Evolutionary conservation across 140 eudicot genomes (phyloP), one percentile per base, ranked within the genome.

Genomic region (Cichorium intybus): DNA sequence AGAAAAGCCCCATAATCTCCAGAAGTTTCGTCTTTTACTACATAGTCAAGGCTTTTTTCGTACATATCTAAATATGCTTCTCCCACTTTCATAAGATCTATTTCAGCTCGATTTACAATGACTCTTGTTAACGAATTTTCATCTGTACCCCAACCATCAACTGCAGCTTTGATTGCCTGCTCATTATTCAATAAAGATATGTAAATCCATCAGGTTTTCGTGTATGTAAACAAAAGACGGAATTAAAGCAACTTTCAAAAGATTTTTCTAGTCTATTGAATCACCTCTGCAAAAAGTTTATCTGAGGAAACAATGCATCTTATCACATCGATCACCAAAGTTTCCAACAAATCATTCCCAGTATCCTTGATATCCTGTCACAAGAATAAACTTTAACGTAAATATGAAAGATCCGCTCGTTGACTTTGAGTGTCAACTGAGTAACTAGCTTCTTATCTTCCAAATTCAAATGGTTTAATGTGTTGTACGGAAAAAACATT

Each of bases 51-150:
- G 60, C 80, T 71, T 24, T 43, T 17, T 31, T 79, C 79, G 78
- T 76, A 21, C 31, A 41, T 49, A 7, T 46, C 50, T 16, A 37
- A 62, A 77, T 82, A 82, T 37, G 68, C 80, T 15, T 15, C 83
- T 46, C 67, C 77, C 34, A 85, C 26, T 52, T 80, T 80, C 77
- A 66, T 53, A 79, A 81, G 54, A 62, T 85, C 93, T 14, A 81
- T 69, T 70, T 85, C 93, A 54, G 93, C 88, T 66, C 93, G 81
- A 65, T 70, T 29, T 21, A 82, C 77, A 49, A 85, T 76, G 9
- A 60, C 93, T 71, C 88, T 75, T 11, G 85, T 79, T 60, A 85
- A 70, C n/a, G 81, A 75, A 70, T 73, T 81, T 71, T 85, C 93
- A 62, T 81, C 85, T 0, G 93, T 81, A 18, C 93, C 88, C 56